These are phyloP conservation scores for Asterochloris erici DNA, from an alignment of 139 green algal genomes.

Conservation along the genomic window DNA sequence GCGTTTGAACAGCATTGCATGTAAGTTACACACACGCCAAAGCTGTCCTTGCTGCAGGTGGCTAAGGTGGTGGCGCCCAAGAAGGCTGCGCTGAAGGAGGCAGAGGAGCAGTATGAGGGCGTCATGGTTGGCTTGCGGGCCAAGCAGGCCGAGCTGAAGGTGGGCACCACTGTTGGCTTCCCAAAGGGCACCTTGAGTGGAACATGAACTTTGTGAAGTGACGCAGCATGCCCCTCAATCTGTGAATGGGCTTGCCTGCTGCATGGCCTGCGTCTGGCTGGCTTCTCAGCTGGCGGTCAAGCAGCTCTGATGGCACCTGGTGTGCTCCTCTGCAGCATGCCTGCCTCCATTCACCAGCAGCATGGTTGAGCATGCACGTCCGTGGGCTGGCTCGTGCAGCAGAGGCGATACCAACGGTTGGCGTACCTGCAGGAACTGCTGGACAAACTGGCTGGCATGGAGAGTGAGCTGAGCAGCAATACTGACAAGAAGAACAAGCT, in stretches of 20 bases:
- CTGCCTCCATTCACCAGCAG: neutral
- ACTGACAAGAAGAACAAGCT: slow-evolving; percentile 67
- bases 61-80: slow-evolving; percentile 65
- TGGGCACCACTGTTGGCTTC: neutral
- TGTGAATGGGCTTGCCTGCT: too few species aligned
- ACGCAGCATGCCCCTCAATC: too few species aligned
- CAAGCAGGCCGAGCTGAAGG: slow-evolving; percentile 69
- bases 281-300: too few species aligned
- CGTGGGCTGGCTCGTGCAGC: neutral
- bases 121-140: slow-evolving; percentile 66
- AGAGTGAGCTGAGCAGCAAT: slow-evolving; percentile 57
- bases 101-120: slow-evolving; percentile 60
- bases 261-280: too few species aligned
- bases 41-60: slow-evolving; percentile 2
- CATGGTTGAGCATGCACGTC: neutral
- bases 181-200: too few species aligned
- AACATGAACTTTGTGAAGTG: too few species aligned
- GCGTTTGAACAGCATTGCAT: neutral
- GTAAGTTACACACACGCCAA: neutral
- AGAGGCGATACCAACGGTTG: neutral
- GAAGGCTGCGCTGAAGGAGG: slow-evolving; percentile 65
- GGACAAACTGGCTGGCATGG: slow-evolving; percentile 70
- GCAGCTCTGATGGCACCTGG: too few species aligned
- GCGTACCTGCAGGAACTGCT: slow-evolving; percentile 35
- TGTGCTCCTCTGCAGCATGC: too few species aligned